Conservation (phyloP, 768 basidiomycete species). For the Leucosporidium scottii region DNA sequence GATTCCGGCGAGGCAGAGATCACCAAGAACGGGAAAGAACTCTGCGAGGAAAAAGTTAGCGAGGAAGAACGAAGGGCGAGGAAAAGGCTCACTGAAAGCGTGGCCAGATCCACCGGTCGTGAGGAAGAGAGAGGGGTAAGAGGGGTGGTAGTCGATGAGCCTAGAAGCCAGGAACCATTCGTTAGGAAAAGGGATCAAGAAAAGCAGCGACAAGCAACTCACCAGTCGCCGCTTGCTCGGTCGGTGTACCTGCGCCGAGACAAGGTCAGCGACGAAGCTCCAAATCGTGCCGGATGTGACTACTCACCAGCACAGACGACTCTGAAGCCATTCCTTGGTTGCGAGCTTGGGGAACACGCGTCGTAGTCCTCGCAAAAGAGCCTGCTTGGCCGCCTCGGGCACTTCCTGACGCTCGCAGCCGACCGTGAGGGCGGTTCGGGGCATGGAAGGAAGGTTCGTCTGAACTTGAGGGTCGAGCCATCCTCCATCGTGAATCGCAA, state of each 20-base stretch:
- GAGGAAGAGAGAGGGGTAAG: slow-evolving; percentile 56
- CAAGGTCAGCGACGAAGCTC: neutral
- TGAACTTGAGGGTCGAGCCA: slow-evolving; percentile 51
- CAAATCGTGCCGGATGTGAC: neutral
- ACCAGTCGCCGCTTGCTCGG: too few relatives aligned
- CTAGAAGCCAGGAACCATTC: slow-evolving; percentile 49
- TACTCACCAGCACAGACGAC: slow-evolving; percentile 79
- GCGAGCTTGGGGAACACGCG: slow-evolving; percentile 70
- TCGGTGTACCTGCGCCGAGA: too few relatives aligned
- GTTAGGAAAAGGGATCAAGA: too few relatives aligned
- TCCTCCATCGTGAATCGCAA: slow-evolving; percentile 69
- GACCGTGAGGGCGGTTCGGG: slow-evolving; percentile 36
- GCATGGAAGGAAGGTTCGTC: slow-evolving; percentile 18
- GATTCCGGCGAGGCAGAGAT: slow-evolving; percentile 53
- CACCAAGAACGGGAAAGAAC: slow-evolving; percentile 81
- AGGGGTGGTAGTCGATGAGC: slow-evolving; percentile 70
- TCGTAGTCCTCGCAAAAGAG: slow-evolving; percentile 52
- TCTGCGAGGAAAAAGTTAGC: slow-evolving; percentile 39
- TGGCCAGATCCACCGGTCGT: slow-evolving; percentile 87
- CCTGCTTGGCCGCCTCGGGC: slow-evolving; percentile 52
- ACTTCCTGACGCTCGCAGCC: slow-evolving; percentile 42
- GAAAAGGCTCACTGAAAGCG: slow-evolving; percentile 59
- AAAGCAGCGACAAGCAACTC: too few relatives aligned
- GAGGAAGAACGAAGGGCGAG: too few relatives aligned
- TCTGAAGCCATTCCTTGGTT: slow-evolving; percentile 60